A percentile compares a stretch with the other conserved stretches of the same genome.
Evolutionary conservation across 768 basidiomycete species (phyloP).

Genomic region (Russula abietina): DNA sequence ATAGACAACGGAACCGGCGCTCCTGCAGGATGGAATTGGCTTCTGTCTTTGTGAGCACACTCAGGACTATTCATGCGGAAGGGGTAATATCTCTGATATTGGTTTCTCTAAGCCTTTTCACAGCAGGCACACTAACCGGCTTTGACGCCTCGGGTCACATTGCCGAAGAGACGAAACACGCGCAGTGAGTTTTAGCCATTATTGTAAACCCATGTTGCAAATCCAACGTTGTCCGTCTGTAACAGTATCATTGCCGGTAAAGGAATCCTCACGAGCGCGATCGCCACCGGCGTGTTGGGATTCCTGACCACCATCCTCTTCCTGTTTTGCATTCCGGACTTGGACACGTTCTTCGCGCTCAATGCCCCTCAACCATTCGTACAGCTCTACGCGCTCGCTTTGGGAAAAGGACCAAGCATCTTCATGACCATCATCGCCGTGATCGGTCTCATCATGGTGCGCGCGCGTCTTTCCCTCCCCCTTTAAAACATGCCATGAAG

Average conservation of each 20-base stretch:
- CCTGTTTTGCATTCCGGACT: slow-evolving; percentile 77
- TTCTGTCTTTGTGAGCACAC: slow-evolving; percentile 67
- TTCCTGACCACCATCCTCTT: slow-evolving; percentile 75
- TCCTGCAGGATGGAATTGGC: slow-evolving; percentile 85
- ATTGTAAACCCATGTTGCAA: background rate
- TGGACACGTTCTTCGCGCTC: slow-evolving; percentile 67
- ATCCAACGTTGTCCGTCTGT: too few relatives aligned
- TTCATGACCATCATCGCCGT: slow-evolving; percentile 86
- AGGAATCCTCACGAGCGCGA: slow-evolving; percentile 72
- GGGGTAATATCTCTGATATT: too few relatives aligned
- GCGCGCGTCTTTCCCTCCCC: slow-evolving; percentile 24
- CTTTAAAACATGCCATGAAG: too few relatives aligned
- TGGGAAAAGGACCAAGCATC: slow-evolving; percentile 71
- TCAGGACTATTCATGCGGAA: background rate
- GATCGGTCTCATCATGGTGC: slow-evolving; percentile 77
- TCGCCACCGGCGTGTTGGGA: slow-evolving; percentile 75
- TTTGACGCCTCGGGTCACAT: slow-evolving; percentile 88
- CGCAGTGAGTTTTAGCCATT: slow-evolving; percentile 38
- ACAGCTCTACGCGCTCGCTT: slow-evolving; percentile 74
- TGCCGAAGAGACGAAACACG: slow-evolving; percentile 84
- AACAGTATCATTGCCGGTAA: slow-evolving; percentile 70
- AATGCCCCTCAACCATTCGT: slow-evolving; percentile 89
- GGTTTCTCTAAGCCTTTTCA: slow-evolving; percentile 57
- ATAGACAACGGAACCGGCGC: slow-evolving; percentile 90
- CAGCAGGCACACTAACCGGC: slow-evolving; percentile 82